These are phyloP conservation scores for Talaromyces atroroseus DNA, from an alignment of 2,329 filamentous ascomycete species.

Conservation along the genomic window DNA sequence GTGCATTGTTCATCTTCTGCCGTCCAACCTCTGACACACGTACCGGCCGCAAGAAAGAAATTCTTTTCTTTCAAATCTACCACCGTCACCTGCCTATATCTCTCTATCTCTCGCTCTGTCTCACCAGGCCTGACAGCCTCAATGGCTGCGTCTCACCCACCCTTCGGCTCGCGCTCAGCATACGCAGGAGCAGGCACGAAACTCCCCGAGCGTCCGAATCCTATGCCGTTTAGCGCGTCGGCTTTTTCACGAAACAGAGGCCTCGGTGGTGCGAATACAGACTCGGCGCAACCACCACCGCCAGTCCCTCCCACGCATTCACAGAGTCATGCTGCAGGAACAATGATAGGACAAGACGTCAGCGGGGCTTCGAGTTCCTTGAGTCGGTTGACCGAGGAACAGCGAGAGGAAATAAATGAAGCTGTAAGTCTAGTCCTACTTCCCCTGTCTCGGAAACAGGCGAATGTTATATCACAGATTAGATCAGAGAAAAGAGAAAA, in stretches of 20 bases:
- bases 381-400: conserved; percentile 70
- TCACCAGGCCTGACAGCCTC: neutral
- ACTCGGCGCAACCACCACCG: conserved; percentile 22
- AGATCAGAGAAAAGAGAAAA: too few relatives aligned
- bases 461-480: too few relatives aligned
- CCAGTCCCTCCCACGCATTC: conserved; percentile 34
- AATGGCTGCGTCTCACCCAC: conserved; percentile 51
- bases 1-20: neutral
- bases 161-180: conserved; percentile 52
- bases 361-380: conserved; percentile 43
- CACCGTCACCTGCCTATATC: neutral
- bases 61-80: neutral
- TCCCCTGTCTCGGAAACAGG: too few relatives aligned
- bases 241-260: conserved; percentile 39
- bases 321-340: conserved; percentile 27
- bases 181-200: conserved; percentile 45
- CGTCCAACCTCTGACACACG: neutral
- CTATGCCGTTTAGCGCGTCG: conserved; percentile 38
- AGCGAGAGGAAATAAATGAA: conserved; percentile 88
- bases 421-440: conserved; percentile 55
- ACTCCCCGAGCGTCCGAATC: conserved; percentile 46
- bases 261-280: conserved; percentile 21
- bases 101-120: neutral
- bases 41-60: neutral
- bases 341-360: conserved; percentile 27